A percentile compares a stretch with the other conserved stretches of the same genome.
Conservation (phyloP, 495 filamentous ascomycete genomes). For the Alectoria sarmentosa region DNA sequence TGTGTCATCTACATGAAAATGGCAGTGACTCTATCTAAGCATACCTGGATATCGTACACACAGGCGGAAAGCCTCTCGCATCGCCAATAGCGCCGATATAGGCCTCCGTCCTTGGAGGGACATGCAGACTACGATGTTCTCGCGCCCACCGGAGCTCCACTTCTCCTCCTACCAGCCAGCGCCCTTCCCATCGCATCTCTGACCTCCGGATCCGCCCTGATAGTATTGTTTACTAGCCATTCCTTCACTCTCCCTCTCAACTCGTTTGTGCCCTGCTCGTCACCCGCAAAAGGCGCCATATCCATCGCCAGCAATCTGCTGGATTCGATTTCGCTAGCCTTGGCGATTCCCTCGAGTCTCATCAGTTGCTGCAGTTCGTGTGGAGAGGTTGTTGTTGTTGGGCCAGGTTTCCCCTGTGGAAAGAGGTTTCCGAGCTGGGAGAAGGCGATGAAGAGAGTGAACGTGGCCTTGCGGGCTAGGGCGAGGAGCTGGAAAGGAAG, state of each 20-base stretch:
- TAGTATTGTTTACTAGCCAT: constrained; percentile 68
- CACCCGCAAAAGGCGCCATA: constrained; percentile 72
- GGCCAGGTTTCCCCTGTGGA: constrained; percentile 21
- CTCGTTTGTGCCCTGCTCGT: constrained; percentile 50
- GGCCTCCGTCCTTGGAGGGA: neutral
- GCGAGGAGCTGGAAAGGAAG: constrained; percentile 82
- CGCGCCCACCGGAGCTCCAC: constrained; percentile 39
- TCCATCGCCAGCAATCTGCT: constrained; percentile 65
- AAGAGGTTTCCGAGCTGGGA: constrained; percentile 71
- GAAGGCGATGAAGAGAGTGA: constrained; percentile 86
- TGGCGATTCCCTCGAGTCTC: constrained; percentile 41
- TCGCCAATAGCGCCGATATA: neutral
- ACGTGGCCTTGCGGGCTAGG: constrained; percentile 65
- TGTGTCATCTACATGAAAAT: neutral
- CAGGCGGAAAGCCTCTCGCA: neutral
- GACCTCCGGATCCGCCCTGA: constrained; percentile 66
- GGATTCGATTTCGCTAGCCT: constrained; percentile 58
- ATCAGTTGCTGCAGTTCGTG: constrained; percentile 37
- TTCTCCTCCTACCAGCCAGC: constrained; percentile 46
- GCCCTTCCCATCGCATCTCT: constrained; percentile 62
- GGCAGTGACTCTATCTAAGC: neutral
- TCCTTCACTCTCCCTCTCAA: constrained; percentile 64
- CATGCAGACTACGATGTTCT: constrained; percentile 17
- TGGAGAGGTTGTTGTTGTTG: constrained; percentile 29
- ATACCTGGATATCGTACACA: neutral